Conservation (phyloP, 495 filamentous ascomycete species). For the Xylona heveae region DNA sequence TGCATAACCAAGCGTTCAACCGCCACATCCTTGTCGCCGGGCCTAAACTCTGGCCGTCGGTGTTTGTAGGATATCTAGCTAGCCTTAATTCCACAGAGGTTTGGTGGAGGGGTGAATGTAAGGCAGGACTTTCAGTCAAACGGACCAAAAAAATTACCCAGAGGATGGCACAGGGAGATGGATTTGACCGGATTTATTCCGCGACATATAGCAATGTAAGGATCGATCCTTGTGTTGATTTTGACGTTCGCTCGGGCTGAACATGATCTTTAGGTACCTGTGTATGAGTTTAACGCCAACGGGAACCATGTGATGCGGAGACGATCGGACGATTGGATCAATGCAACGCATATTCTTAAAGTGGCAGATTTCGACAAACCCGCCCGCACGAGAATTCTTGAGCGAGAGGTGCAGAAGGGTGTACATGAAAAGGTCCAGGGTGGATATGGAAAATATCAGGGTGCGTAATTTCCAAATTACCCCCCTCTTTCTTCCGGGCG, state of each 20-base stretch:
- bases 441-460: slow-evolving; percentile 97
- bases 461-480: slow-evolving; percentile 17
- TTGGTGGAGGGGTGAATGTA: background rate
- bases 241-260: too few relatives aligned
- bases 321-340: slow-evolving; percentile 73
- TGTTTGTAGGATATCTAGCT: background rate
- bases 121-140: background rate
- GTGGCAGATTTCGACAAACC: slow-evolving; percentile 73
- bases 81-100: background rate
- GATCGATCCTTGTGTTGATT: slow-evolving; percentile 6
- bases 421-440: slow-evolving; percentile 94
- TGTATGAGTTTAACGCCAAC: slow-evolving; percentile 71
- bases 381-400: slow-evolving; percentile 77
- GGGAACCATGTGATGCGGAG: slow-evolving; percentile 77
- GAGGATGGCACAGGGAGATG: slow-evolving; percentile 9
- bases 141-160: too few relatives aligned
- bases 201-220: slow-evolving; percentile 88
- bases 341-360: slow-evolving; percentile 91
- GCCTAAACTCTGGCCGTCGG: background rate
- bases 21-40: background rate
- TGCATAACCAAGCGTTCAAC: background rate
- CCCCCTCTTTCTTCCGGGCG: slow-evolving; percentile 3
- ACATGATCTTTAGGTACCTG: slow-evolving; percentile 41
- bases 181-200: slow-evolving; percentile 43
- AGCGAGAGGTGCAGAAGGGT: slow-evolving; percentile 92